Percentiles rank a stretch among this genome's conserved stretches.
Conservation (phyloP, 352 stramenopile species). For the Phytophthora rubi region DNA sequence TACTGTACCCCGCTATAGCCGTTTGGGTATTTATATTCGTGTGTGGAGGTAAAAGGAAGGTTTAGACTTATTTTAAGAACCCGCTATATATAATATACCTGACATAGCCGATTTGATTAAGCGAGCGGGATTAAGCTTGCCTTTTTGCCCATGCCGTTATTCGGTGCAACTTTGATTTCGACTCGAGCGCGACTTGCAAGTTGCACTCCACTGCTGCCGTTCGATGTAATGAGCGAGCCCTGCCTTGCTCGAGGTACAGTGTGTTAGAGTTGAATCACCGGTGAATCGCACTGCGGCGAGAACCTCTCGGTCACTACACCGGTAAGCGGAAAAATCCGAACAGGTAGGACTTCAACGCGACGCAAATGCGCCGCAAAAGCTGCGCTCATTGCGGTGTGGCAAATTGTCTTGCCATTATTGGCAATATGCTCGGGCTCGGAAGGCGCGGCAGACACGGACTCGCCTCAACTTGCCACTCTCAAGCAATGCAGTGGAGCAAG, state of each 20-base stretch:
- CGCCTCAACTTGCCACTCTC: constrained; percentile 4
- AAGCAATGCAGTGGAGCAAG: not conserved
- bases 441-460: not conserved
- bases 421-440: not conserved
- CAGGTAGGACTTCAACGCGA: not conserved
- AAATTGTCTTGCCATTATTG: no score
- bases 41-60: not conserved
- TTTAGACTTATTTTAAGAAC: not conserved
- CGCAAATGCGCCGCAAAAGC: constrained; percentile 2
- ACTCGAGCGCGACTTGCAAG: not conserved
- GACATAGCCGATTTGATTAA: not conserved
- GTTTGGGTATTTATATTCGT: not conserved
- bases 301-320: not conserved
- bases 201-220: constrained; percentile 3
- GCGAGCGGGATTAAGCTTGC: not conserved
- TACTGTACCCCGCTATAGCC: not conserved
- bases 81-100: not conserved
- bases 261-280: not conserved
- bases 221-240: constrained; percentile 17
- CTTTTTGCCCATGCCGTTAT: not conserved
- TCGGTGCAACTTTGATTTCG: not conserved
- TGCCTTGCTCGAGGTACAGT: not conserved
- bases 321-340: constrained; percentile 2
- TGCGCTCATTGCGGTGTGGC: not conserved
- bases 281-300: not conserved